Evolutionary conservation across 2,329 filamentous ascomycete genomes (phyloP).

Genomic region (Aspergillus quadricinctus): DNA sequence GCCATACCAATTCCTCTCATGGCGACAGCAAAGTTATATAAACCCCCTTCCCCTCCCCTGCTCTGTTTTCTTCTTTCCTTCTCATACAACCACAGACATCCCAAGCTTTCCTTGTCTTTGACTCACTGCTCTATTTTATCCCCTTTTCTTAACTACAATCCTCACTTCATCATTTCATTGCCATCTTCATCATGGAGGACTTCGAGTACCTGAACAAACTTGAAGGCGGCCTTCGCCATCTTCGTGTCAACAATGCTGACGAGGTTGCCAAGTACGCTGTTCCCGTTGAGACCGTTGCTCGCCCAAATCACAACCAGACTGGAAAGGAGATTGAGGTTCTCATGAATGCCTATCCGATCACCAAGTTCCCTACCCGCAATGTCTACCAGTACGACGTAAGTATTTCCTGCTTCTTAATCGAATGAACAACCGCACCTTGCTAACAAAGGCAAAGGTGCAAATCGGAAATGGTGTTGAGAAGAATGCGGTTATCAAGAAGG

Average conservation of each 20-base stretch:
- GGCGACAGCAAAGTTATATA: neutral
- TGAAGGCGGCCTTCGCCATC: conserved; percentile 19
- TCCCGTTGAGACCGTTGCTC: conserved; percentile 34
- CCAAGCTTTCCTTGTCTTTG: neutral
- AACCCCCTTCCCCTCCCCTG: neutral
- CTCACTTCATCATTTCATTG: conserved; percentile 3
- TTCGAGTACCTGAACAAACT: conserved; percentile 19
- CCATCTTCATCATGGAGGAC: conserved; percentile 16
- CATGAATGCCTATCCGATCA: conserved; percentile 74
- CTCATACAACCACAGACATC: neutral
- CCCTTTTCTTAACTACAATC: neutral
- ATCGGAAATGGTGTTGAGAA: conserved; percentile 63
- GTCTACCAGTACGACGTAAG: conserved; percentile 85
- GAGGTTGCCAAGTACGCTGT: conserved; percentile 27
- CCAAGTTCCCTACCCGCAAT: conserved; percentile 53
- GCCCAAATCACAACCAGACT: conserved; percentile 55
- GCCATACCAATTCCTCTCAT: neutral
- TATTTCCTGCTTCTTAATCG: conserved; percentile 15
- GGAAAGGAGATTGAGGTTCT: conserved; percentile 54
- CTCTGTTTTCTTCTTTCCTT: neutral
- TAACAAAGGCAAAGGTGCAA: conserved; percentile 50
- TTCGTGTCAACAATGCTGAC: conserved; percentile 26
- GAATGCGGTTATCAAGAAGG: conserved; percentile 64
- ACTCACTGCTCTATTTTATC: neutral
- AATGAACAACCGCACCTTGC: neutral